Evolutionary conservation across 192 early-diverging fungal genomes (phyloP).

Genomic region (Coemansia sp.): DNA sequence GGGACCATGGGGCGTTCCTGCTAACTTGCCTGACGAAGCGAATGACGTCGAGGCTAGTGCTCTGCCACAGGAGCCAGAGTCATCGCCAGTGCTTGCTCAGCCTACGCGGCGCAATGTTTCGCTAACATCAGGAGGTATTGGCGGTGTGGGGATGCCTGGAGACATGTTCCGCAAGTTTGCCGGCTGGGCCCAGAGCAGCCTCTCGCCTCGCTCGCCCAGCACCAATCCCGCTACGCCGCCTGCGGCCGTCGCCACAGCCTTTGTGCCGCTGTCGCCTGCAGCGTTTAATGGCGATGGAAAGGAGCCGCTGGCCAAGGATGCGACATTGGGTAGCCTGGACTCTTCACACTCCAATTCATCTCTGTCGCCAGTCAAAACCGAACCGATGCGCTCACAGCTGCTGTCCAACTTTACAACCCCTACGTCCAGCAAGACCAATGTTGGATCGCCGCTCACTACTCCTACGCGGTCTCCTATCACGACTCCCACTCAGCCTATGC

Average conservation of each 20-base stretch:
- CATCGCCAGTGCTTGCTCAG: background rate
- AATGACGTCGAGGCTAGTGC: background rate
- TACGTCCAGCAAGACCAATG: background rate
- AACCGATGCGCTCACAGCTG: conserved; percentile 48
- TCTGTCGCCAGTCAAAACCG: conserved; percentile 37
- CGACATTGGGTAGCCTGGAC: conserved; percentile 12
- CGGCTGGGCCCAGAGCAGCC: conserved; percentile 32
- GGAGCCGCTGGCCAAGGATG: background rate
- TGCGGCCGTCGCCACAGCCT: background rate
- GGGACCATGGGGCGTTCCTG: background rate
- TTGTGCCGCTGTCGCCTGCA: background rate
- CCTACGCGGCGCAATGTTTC: conserved; percentile 10
- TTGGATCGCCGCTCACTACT: conserved; percentile 17
- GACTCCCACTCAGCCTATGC: conserved; percentile 17
- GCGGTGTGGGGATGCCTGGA: conserved; percentile 38
- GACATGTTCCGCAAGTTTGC: conserved; percentile 43
- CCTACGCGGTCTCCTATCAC: conserved; percentile 14
- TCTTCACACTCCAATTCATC: conserved; percentile 45
- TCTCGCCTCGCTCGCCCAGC: conserved; percentile 25
- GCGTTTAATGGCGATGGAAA: conserved; percentile 2
- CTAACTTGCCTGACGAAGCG: background rate
- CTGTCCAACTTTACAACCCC: conserved; percentile 39
- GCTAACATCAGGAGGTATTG: conserved; percentile 8
- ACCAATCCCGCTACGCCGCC: background rate
- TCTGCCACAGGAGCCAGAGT: background rate